phyloP scores from a whole-genome alignment of 495 filamentous ascomycete species.

The Letharia lupina region DNA sequence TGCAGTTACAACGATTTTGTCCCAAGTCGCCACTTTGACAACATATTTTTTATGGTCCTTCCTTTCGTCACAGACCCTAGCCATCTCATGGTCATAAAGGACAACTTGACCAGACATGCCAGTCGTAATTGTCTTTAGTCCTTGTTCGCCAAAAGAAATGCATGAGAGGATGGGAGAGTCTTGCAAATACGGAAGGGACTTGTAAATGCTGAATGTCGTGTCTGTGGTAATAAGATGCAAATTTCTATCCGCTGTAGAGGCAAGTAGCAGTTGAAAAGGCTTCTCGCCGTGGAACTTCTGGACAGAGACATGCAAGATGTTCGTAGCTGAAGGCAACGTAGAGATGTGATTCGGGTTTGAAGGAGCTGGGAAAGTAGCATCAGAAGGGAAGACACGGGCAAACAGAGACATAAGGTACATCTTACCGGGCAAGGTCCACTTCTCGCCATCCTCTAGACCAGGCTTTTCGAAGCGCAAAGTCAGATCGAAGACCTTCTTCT shows the following conservation, averaged over 20 bases:
- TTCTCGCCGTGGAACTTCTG: conserved; percentile 28
- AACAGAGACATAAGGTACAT: neutral
- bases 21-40: conserved; percentile 44
- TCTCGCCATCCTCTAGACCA: conserved; percentile 34
- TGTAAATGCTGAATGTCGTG: conserved; percentile 24
- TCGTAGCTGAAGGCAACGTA: conserved; percentile 41
- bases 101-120: conserved; percentile 58
- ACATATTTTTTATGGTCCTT: conserved; percentile 57
- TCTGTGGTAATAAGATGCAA: conserved; percentile 39
- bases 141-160: conserved; percentile 23
- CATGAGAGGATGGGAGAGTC: conserved; percentile 55
- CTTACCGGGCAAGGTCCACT: conserved; percentile 47
- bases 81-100: conserved; percentile 33
- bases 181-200: conserved; percentile 37
- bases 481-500: conserved; percentile 56
- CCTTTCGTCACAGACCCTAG: conserved; percentile 36
- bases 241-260: conserved; percentile 46
- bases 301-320: conserved; percentile 47
- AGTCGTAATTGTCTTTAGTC: conserved; percentile 35
- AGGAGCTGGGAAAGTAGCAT: conserved; percentile 36
- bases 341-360: conserved; percentile 35
- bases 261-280: conserved; percentile 31
- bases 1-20: conserved; percentile 47
- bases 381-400: conserved; percentile 1
- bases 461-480: conserved; percentile 49